Conservation (phyloP, 176 grass and related monocot species). For the Oryza rufipogon region DNA sequence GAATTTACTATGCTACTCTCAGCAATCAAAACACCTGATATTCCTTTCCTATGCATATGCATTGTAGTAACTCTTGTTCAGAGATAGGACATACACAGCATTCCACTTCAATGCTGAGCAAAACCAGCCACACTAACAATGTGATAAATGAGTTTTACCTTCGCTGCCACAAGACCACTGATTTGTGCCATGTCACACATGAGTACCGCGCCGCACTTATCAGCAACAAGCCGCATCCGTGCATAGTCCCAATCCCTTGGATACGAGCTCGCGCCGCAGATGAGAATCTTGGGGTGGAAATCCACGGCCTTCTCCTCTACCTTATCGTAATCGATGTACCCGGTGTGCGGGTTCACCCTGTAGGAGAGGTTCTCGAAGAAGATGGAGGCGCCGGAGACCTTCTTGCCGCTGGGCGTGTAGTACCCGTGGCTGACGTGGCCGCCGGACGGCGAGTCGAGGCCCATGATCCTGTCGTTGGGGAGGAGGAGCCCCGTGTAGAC, state of each 20-base stretch:
- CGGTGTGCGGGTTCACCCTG: conserved; percentile 91
- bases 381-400: conserved; percentile 89
- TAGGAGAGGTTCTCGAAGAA: conserved; percentile 96
- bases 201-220: conserved; percentile 78
- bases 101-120: not conserved
- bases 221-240: conserved; percentile 76
- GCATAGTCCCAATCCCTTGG: conserved; percentile 95
- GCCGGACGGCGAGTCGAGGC: conserved; percentile 82
- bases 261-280: conserved; percentile 94
- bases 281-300: conserved; percentile 95
- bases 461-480: conserved; percentile 92
- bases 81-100: not conserved
- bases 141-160: conserved; percentile 55
- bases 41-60: not conserved
- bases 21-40: not conserved
- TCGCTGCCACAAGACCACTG: conserved; percentile 93
- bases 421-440: conserved; percentile 99
- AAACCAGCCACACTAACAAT: not conserved
- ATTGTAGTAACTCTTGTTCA: not conserved
- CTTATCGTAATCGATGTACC: conserved; percentile 93
- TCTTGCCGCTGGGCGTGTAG: conserved; percentile 83
- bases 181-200: conserved; percentile 99
- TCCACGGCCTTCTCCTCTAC: conserved; percentile 83
- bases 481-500: conserved; percentile 88
- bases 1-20: not conserved